Evolutionary conservation across 2,329 filamentous ascomycete species (phyloP).

Genomic region (Ceratocystis ficicola): DNA sequence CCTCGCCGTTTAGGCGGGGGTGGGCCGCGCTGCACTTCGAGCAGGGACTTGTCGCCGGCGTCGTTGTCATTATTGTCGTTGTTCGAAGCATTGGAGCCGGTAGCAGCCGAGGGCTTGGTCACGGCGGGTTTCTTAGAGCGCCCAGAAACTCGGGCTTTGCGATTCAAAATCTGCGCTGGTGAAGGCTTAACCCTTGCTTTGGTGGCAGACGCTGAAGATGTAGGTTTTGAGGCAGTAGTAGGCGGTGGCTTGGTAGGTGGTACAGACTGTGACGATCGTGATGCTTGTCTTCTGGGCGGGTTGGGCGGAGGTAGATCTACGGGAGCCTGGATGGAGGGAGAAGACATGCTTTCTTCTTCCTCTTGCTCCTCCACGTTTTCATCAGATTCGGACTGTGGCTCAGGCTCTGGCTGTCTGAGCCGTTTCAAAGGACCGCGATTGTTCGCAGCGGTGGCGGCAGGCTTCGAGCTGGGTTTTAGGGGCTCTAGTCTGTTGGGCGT

Average conservation of each 20-base stretch:
- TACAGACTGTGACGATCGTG: neutral
- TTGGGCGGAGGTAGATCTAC: neutral
- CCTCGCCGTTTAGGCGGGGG: constrained; percentile 45
- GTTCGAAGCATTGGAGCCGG: constrained; percentile 24
- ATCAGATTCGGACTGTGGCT: neutral
- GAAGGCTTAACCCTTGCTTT: constrained; percentile 18
- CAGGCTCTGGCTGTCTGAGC: neutral
- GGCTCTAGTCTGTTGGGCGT: neutral
- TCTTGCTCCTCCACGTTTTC: constrained; percentile 1
- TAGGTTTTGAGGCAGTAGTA: neutral
- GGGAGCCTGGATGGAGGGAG: neutral
- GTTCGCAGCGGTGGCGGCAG: neutral
- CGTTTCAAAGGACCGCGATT: neutral
- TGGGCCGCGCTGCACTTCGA: constrained; percentile 42
- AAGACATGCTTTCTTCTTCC: neutral
- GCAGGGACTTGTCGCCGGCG: constrained; percentile 36
- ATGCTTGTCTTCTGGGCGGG: neutral
- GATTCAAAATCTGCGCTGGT: constrained; percentile 9
- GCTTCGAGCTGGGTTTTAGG: neutral
- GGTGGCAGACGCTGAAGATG: neutral
- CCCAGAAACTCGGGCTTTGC: constrained; percentile 10
- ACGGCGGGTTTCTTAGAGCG: constrained; percentile 1
- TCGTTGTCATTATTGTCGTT: constrained; percentile 27
- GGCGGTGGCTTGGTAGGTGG: neutral
- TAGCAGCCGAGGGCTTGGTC: neutral